Evolutionary conservation across 2,329 filamentous ascomycete species (phyloP).

Genomic region (Colletotrichum sp.): DNA sequence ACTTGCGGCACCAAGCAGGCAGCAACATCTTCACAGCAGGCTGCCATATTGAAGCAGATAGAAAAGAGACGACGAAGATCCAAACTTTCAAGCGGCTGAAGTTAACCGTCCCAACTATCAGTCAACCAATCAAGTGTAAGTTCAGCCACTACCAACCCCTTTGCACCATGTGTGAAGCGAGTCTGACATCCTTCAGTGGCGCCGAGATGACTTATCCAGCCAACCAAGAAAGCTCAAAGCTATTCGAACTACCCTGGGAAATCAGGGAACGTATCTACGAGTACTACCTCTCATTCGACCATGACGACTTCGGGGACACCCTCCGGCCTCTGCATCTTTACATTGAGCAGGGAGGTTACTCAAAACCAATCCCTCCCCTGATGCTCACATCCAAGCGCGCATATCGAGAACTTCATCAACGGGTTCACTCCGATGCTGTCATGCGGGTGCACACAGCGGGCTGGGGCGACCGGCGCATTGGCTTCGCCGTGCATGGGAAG

Average conservation of each 20-base stretch:
- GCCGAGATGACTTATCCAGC: not conserved
- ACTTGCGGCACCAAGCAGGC: not conserved
- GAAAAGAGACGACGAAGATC: not conserved
- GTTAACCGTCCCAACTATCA: not conserved
- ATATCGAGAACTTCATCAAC: constrained; percentile 29
- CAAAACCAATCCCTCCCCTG: constrained; percentile 18
- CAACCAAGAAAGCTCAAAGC: not conserved
- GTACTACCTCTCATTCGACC: constrained; percentile 10
- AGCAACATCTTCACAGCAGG: not conserved
- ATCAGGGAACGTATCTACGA: constrained; percentile 15
- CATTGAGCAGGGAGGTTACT: constrained; percentile 8
- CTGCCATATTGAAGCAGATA: constrained; percentile 1
- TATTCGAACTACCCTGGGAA: constrained; percentile 4
- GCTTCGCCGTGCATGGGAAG: constrained; percentile 32
- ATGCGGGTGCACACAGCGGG: constrained; percentile 30
- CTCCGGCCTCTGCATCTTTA: constrained; percentile 13
- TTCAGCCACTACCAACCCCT: not conserved
- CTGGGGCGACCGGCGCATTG: constrained; percentile 26
- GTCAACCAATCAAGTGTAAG: not conserved
- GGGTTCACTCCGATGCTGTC: constrained; percentile 27
- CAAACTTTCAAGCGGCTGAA: not conserved
- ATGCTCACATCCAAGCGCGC: constrained; percentile 34
- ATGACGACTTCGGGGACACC: constrained; percentile 12
- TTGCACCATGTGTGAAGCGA: not conserved
- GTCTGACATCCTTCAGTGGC: not conserved